phyloP scores from a whole-genome alignment of 1,284 basidiomycete species.

The Tylopilus sp. region DNA sequence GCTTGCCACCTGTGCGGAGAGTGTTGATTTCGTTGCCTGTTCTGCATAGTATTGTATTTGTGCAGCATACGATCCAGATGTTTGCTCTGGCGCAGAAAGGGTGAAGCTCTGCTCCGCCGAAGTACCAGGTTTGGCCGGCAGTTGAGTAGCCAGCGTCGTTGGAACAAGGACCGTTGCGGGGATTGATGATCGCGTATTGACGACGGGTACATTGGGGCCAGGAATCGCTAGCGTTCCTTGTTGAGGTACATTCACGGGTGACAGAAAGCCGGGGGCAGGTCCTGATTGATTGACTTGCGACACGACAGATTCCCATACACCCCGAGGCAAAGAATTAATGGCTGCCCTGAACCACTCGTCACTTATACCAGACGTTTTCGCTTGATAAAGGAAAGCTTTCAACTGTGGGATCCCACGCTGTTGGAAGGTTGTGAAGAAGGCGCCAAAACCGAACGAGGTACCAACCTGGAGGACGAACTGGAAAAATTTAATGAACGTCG shows the following conservation, averaged over 20 bases:
- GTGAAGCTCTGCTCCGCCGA: not conserved
- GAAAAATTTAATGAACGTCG: slow-evolving; percentile 23
- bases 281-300: slow-evolving; percentile 6
- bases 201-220: not conserved
- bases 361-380: slow-evolving; percentile 17
- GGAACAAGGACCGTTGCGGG: not conserved
- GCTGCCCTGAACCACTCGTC: slow-evolving; percentile 24
- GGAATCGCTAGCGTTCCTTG: not conserved
- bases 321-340: slow-evolving; percentile 18
- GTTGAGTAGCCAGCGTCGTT: not conserved
- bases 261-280: not conserved
- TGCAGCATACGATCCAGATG: slow-evolving; percentile 11
- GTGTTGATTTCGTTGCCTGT: slow-evolving; percentile 10
- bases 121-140: not conserved
- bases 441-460: not conserved
- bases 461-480: slow-evolving; percentile 24
- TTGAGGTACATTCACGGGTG: not conserved
- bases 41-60: slow-evolving; percentile 25
- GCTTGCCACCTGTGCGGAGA: slow-evolving; percentile 2
- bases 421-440: slow-evolving; percentile 6
- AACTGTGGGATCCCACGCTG: slow-evolving; percentile 19
- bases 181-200: not conserved
- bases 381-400: slow-evolving; percentile 13
- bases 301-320: slow-evolving; percentile 11
- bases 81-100: not conserved